phyloP scores from a whole-genome alignment of 129 eudicot species.

The Lactuca sativa region DNA sequence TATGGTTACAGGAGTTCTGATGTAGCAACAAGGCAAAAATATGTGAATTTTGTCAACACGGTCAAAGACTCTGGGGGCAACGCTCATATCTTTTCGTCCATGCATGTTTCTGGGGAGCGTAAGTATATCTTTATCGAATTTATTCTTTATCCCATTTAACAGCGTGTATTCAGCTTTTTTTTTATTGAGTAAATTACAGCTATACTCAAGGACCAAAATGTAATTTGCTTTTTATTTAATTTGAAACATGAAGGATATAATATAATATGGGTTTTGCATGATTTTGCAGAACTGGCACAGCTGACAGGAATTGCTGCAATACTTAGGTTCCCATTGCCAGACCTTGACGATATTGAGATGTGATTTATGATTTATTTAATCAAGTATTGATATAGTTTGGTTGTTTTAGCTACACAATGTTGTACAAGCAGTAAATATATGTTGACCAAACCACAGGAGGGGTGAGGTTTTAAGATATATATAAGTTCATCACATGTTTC shows the following conservation, averaged over 20 bases:
- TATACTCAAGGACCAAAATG: neutral
- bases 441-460: slow-evolving; percentile 25
- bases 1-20: slow-evolving; percentile 69
- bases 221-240: too few species aligned
- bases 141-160: neutral
- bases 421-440: slow-evolving; percentile 23
- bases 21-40: slow-evolving; percentile 63
- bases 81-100: slow-evolving; percentile 79
- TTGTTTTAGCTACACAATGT: neutral
- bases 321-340: slow-evolving; percentile 92
- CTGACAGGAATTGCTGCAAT: slow-evolving; percentile 93
- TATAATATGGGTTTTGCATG: slow-evolving; percentile 7
- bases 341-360: slow-evolving; percentile 89
- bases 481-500: neutral
- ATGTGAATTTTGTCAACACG: slow-evolving; percentile 68
- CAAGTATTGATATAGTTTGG: neutral
- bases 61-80: slow-evolving; percentile 85
- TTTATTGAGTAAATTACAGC: neutral
- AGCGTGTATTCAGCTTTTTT: neutral
- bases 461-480: slow-evolving; percentile 13
- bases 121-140: slow-evolving; percentile 27
- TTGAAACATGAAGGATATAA: neutral
- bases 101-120: slow-evolving; percentile 99
- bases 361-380: slow-evolving; percentile 23
- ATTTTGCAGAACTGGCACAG: slow-evolving; percentile 76